phyloP scores from a whole-genome alignment of 345 rosid species.

The Sonneratia caseolaris region DNA sequence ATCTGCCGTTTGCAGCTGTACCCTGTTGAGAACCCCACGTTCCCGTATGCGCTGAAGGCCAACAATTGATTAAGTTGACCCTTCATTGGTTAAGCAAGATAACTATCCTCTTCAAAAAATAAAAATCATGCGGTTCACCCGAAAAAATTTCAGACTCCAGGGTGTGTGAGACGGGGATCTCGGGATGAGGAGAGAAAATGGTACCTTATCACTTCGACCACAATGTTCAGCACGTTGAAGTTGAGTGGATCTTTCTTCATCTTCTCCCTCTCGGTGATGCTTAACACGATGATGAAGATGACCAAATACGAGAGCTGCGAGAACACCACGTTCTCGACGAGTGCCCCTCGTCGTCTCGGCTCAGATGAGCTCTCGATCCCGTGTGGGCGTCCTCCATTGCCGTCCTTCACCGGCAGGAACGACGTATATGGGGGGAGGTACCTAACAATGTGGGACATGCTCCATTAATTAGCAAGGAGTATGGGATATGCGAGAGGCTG shows the following conservation, averaged over 20 bases:
- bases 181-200: too few relatives aligned
- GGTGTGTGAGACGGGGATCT: neutral
- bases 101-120: too few relatives aligned
- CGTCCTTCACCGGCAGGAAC: slow-evolving; percentile 9
- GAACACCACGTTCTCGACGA: slow-evolving; percentile 16
- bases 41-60: slow-evolving; percentile 28
- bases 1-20: slow-evolving; percentile 28
- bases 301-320: slow-evolving; percentile 25
- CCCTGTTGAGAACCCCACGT: slow-evolving; percentile 34
- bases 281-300: slow-evolving; percentile 21
- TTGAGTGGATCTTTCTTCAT: slow-evolving; percentile 31
- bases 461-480: neutral
- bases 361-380: neutral
- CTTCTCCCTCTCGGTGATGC: slow-evolving; percentile 27
- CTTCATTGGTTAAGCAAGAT: too few relatives aligned
- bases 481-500: neutral
- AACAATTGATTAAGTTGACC: too few relatives aligned
- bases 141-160: too few relatives aligned
- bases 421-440: slow-evolving; percentile 32
- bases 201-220: slow-evolving; percentile 27
- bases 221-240: slow-evolving; percentile 20
- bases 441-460: slow-evolving; percentile 7
- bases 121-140: too few relatives aligned
- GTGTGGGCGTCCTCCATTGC: neutral
- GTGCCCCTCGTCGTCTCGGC: neutral